A percentile compares a stretch with the other conserved stretches of the same genome.
Conservation (phyloP, 352 stramenopile species). For the Globisporangium polare region DNA sequence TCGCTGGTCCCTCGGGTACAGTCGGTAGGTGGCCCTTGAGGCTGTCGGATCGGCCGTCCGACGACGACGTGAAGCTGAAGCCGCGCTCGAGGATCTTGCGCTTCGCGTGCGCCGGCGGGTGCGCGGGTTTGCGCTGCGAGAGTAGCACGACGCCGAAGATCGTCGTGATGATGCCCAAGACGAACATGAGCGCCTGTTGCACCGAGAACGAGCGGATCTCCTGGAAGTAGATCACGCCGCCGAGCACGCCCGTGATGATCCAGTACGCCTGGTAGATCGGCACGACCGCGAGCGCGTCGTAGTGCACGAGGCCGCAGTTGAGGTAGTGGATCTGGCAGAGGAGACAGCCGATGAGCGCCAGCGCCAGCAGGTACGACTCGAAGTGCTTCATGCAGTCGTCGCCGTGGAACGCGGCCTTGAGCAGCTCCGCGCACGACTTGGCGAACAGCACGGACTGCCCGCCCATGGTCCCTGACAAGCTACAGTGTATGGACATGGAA, state of each 20-base stretch:
- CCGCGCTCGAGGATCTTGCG: slow-evolving; percentile 52
- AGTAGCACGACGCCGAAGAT: slow-evolving; percentile 85
- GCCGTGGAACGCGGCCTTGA: slow-evolving; percentile 69
- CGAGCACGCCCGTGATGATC: slow-evolving; percentile 86
- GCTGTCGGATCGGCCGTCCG: slow-evolving; percentile 28
- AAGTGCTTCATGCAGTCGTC: slow-evolving; percentile 57
- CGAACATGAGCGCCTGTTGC: slow-evolving; percentile 76
- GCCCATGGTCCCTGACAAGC: slow-evolving; percentile 68
- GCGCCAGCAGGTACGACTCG: slow-evolving; percentile 58
- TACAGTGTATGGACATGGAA: slow-evolving; percentile 8
- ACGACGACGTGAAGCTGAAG: slow-evolving; percentile 53
- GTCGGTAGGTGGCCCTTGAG: slow-evolving; percentile 13
- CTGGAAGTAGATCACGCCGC: slow-evolving; percentile 90
- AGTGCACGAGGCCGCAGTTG: slow-evolving; percentile 71
- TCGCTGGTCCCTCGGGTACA: slow-evolving; percentile 21
- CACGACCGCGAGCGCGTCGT: slow-evolving; percentile 80
- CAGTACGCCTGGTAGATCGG: slow-evolving; percentile 88
- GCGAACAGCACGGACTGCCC: slow-evolving; percentile 84
- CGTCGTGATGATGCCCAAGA: slow-evolving; percentile 75
- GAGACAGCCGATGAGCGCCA: slow-evolving; percentile 62
- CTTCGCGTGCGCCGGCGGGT: slow-evolving; percentile 36
- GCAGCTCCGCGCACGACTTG: slow-evolving; percentile 74
- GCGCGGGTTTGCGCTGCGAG: slow-evolving; percentile 58
- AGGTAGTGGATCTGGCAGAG: slow-evolving; percentile 77
- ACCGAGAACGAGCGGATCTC: slow-evolving; percentile 80